Base-by-base conservation (phyloP, 257 asterid genomes). In the Primulina tabacum region DNA sequence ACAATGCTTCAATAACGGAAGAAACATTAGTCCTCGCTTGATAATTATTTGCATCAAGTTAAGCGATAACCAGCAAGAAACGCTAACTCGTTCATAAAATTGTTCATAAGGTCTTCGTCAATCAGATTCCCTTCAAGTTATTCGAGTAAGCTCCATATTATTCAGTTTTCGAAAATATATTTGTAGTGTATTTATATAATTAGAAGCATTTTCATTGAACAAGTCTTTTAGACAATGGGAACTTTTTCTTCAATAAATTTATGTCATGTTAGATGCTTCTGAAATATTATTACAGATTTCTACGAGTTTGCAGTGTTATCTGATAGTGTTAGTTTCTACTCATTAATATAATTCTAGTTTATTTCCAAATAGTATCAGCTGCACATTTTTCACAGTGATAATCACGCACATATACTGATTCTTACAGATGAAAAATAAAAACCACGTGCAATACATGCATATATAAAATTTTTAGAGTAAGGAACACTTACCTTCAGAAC, bases 21-120 rank as follows among this genome's bases (percentile, higher is more conserved):
- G 74, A 76, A 9, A 74, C 78, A 70, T 73, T 65, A 50, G 38
- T 75, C 56, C 37, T 74, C 61, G 81, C 85, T 90, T 88, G 38
- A 38, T 24, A 70, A 73, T 10, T 71, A 70, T 63, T 70, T 69
- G 5, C 50, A 52, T 12, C n/a, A 71, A 73, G 67, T 77, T 67
- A 50, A 66, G 60, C 69, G 58, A 40, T 17, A 3, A 26, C 32
- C 47, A 50, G n/a, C 30, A 63, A 17, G 70, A 66, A 21, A 70
- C 37, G 11, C 30, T 53, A 43, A 3, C 53, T 43, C 53, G n/a
- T 10, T 6, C 53, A 43, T 43, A 43, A 43, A 43, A 43, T 43
- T 12, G 53, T 43, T 43, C n/a, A 43, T 10, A 11, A 43, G 53
- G 53, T 4, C 53, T 38, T 43, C 6, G 17, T 43, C 53, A 43